These are phyloP conservation scores for Sporobolomyces pararoseus DNA, from an alignment of 768 basidiomycete genomes.

Conservation along the genomic window DNA sequence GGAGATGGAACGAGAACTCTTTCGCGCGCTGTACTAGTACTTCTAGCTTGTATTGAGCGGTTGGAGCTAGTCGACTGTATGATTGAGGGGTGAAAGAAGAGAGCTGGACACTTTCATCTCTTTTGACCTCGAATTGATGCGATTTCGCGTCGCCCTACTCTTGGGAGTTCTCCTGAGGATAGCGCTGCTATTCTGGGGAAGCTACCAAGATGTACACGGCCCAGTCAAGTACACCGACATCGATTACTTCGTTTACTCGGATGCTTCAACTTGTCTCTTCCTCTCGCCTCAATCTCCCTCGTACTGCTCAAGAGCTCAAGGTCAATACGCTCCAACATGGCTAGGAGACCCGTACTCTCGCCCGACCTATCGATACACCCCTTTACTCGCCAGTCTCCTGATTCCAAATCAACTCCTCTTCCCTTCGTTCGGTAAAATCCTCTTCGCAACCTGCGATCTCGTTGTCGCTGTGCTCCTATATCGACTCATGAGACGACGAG, in stretches of 20 bases:
- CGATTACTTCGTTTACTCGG: slow-evolving; percentile 92
- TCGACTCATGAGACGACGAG: slow-evolving; percentile 19
- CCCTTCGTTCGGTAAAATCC: slow-evolving; percentile 81
- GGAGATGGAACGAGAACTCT: too few relatives aligned
- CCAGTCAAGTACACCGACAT: slow-evolving; percentile 95
- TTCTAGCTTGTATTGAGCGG: neutral
- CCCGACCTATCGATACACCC: slow-evolving; percentile 94
- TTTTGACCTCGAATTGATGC: slow-evolving; percentile 3
- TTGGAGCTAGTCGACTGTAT: neutral
- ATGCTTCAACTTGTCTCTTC: slow-evolving; percentile 72
- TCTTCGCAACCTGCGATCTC: slow-evolving; percentile 81
- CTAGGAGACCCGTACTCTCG: slow-evolving; percentile 74
- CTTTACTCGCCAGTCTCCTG: slow-evolving; percentile 76
- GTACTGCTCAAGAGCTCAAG: slow-evolving; percentile 43
- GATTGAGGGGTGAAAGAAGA: neutral
- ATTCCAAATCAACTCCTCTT: slow-evolving; percentile 76
- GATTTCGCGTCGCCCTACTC: neutral
- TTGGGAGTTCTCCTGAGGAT: slow-evolving; percentile 59
- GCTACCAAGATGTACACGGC: slow-evolving; percentile 79
- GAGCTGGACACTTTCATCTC: neutral
- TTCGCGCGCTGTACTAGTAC: too few relatives aligned
- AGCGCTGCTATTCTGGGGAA: slow-evolving; percentile 72
- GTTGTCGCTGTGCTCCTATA: slow-evolving; percentile 71
- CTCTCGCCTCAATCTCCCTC: slow-evolving; percentile 49
- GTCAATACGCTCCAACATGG: slow-evolving; percentile 7